Evolutionary conservation across 2,329 filamentous ascomycete genomes (phyloP).

Genomic region (Cercospora sojina): DNA sequence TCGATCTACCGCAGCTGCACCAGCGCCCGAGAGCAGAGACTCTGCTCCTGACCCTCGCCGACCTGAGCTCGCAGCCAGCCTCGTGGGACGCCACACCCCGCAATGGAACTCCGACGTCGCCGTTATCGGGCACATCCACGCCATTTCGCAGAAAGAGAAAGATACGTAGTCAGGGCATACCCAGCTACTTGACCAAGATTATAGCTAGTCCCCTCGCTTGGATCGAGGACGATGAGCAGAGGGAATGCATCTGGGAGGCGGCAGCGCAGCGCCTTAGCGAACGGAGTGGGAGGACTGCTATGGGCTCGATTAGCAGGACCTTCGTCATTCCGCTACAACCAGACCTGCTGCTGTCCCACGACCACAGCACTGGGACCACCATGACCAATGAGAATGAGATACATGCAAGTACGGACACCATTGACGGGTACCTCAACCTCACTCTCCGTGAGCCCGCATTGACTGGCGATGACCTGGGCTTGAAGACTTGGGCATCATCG

Average conservation of each 20-base stretch:
- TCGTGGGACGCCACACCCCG: slow-evolving; percentile 60
- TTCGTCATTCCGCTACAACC: slow-evolving; percentile 53
- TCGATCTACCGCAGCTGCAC: slow-evolving; percentile 82
- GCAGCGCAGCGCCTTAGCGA: slow-evolving; percentile 80
- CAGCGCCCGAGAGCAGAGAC: slow-evolving; percentile 66
- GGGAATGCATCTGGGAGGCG: slow-evolving; percentile 71
- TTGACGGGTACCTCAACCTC: slow-evolving; percentile 56
- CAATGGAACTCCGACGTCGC: slow-evolving; percentile 27
- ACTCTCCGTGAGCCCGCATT: slow-evolving; percentile 81
- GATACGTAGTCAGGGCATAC: slow-evolving; percentile 52
- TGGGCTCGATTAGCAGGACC: slow-evolving; percentile 61
- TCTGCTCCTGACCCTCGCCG: slow-evolving; percentile 64
- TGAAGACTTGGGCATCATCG: slow-evolving; percentile 95
- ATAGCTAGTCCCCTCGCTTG: slow-evolving; percentile 66
- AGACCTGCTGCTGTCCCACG: slow-evolving; percentile 10
- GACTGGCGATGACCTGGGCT: slow-evolving; percentile 81
- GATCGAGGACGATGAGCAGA: slow-evolving; percentile 65
- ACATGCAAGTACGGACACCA: slow-evolving; percentile 7
- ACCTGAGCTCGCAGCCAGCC: slow-evolving; percentile 65
- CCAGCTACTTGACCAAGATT: slow-evolving; percentile 67
- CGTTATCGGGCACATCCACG: slow-evolving; percentile 27
- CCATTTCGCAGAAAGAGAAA: slow-evolving; percentile 39
- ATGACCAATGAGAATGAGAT: slow-evolving; percentile 10
- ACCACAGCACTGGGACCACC: slow-evolving; percentile 20
- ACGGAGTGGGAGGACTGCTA: slow-evolving; percentile 73